These are phyloP conservation scores for Orbilia javanica DNA, from an alignment of 2,329 filamentous ascomycete genomes.

Conservation along the genomic window DNA sequence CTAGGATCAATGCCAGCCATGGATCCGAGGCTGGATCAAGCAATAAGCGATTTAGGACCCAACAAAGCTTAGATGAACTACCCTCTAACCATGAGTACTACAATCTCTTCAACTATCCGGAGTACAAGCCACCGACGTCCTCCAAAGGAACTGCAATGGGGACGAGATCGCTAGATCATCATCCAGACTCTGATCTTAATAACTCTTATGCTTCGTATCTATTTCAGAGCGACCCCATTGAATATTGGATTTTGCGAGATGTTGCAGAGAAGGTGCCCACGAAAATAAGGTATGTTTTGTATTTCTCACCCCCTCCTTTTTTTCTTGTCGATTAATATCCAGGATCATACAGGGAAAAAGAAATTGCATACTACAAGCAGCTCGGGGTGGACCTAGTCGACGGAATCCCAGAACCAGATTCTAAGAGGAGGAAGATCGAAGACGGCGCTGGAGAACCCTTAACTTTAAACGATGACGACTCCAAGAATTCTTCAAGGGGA, in stretches of 20 bases:
- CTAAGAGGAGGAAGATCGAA: neutral
- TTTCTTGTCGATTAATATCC: neutral
- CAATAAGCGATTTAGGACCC: neutral
- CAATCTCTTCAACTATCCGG: slow-evolving; percentile 9
- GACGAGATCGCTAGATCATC: slow-evolving; percentile 41
- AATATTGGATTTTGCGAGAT: slow-evolving; percentile 32
- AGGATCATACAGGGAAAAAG: neutral
- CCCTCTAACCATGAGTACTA: neutral
- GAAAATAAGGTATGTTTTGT: slow-evolving; percentile 31
- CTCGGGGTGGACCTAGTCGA: neutral
- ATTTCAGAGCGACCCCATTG: slow-evolving; percentile 41
- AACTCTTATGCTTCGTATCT: slow-evolving; percentile 12
- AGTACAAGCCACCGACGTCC: slow-evolving; percentile 24
- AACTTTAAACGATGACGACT: neutral
- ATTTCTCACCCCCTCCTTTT: neutral
- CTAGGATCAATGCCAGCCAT: neutral
- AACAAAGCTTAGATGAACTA: neutral
- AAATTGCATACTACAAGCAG: slow-evolving; percentile 5
- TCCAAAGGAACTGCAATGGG: slow-evolving; percentile 1
- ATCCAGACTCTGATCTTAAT: slow-evolving; percentile 4
- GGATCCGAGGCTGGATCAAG: neutral
- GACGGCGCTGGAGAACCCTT: neutral
- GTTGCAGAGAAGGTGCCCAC: slow-evolving; percentile 51
- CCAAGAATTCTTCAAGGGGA: neutral
- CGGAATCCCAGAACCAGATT: neutral